Conservation (phyloP, 1,284 basidiomycete species). For the Gastroboletus turbinatus region DNA sequence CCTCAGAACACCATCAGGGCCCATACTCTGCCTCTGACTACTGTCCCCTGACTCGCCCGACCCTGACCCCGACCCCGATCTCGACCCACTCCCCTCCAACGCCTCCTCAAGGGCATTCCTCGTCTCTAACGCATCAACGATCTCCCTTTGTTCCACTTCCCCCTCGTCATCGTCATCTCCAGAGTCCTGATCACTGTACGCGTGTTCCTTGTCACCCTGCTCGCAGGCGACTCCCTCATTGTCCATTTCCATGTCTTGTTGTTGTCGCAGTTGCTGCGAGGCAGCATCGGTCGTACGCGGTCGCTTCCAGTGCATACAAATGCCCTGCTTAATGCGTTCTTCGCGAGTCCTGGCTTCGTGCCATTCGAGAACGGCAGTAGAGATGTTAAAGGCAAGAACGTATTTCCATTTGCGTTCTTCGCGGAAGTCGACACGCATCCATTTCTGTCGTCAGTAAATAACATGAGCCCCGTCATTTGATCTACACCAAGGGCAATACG, state of each 20-base stretch:
- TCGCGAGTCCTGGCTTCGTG: slow-evolving; percentile 68
- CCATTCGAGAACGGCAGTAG: slow-evolving; percentile 85
- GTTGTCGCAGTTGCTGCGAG: slow-evolving; percentile 30
- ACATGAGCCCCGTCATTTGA: slow-evolving; percentile 4
- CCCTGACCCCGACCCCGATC: slow-evolving; percentile 27
- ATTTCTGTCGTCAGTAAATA: slow-evolving; percentile 59
- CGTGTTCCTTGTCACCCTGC: slow-evolving; percentile 26
- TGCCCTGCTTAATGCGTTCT: slow-evolving; percentile 67
- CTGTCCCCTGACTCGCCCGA: slow-evolving; percentile 34
- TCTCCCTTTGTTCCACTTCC: slow-evolving; percentile 50
- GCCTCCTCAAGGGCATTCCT: slow-evolving; percentile 50
- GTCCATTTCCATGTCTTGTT: slow-evolving; percentile 35
- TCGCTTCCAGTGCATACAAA: slow-evolving; percentile 66
- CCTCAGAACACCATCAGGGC: slow-evolving; percentile 36
- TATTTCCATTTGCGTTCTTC: slow-evolving; percentile 96
- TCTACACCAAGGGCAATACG: not conserved
- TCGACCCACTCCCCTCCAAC: slow-evolving; percentile 40
- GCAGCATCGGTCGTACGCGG: slow-evolving; percentile 33
- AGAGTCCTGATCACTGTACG: slow-evolving; percentile 51
- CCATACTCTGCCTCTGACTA: slow-evolving; percentile 31
- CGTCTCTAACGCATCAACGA: slow-evolving; percentile 59
- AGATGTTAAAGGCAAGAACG: slow-evolving; percentile 83
- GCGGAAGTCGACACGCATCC: slow-evolving; percentile 94
- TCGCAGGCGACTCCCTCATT: slow-evolving; percentile 24
- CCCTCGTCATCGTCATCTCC: slow-evolving; percentile 60